A percentile compares a stretch with the other conserved stretches of the same genome.
These are phyloP conservation scores for Ophiostoma triangulosporum DNA, from an alignment of 2,329 filamentous ascomycete genomes.

Conservation along the genomic window DNA sequence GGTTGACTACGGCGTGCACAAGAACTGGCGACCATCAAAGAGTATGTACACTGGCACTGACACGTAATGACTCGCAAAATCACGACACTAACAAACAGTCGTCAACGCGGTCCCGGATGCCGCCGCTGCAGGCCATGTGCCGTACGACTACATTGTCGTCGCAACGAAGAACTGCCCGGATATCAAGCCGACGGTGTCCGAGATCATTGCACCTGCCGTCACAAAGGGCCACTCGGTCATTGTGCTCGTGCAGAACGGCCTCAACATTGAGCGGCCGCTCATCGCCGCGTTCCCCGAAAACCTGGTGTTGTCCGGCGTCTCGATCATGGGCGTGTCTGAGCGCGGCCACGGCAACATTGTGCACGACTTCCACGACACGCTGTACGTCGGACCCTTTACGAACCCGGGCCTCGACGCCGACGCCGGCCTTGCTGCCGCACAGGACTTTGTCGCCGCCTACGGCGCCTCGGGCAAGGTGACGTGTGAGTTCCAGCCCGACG, in stretches of 20 bases:
- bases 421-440: not conserved
- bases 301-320: constrained; percentile 8
- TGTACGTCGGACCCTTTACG: not conserved
- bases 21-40: constrained; percentile 3
- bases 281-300: constrained; percentile 9
- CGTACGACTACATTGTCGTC: constrained; percentile 11
- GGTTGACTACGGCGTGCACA: constrained; percentile 7
- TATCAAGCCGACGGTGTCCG: constrained; percentile 7
- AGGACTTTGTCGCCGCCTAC: constrained; percentile 29
- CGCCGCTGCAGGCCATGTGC: not conserved
- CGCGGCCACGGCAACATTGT: not conserved
- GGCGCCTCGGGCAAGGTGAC: constrained; percentile 67
- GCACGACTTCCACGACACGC: constrained; percentile 1
- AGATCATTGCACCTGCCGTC: constrained; percentile 10
- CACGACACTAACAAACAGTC: not conserved
- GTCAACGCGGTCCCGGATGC: constrained; percentile 5
- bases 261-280: constrained; percentile 10
- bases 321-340: constrained; percentile 1
- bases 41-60: not conserved
- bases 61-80: too few species aligned
- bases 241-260: constrained; percentile 12
- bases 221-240: constrained; percentile 9
- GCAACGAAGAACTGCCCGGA: constrained; percentile 12
- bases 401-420: not conserved
- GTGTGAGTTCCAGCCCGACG: constrained; percentile 40